phyloP scores from a whole-genome alignment of 1,284 basidiomycete genomes.

The Baeospora myosura region DNA sequence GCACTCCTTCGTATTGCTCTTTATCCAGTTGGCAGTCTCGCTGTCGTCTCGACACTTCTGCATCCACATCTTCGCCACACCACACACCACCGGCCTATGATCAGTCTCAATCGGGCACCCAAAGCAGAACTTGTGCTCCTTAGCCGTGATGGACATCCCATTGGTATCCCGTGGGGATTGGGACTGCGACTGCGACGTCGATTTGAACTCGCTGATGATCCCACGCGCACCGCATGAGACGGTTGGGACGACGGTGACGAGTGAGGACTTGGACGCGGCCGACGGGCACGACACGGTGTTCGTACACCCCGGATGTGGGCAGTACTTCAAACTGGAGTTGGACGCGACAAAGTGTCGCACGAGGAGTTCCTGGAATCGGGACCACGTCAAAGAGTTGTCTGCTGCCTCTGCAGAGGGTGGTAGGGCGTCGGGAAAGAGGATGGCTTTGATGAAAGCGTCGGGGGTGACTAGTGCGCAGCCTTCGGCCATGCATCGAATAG shows the following conservation, averaged over 20 bases:
- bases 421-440: conserved; percentile 24
- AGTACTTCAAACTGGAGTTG: conserved; percentile 83
- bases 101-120: conserved; percentile 82
- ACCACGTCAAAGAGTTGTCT: conserved; percentile 40
- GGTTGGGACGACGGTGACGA: conserved; percentile 81
- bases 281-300: conserved; percentile 84
- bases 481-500: conserved; percentile 90
- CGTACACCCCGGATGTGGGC: conserved; percentile 80
- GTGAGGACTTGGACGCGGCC: conserved; percentile 65
- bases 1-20: conserved; percentile 98
- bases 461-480: conserved; percentile 76
- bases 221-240: conserved; percentile 72
- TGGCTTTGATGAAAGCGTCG: conserved; percentile 49
- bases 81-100: conserved; percentile 88
- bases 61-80: conserved; percentile 87
- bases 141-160: conserved; percentile 22
- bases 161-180: background rate
- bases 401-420: conserved; percentile 25
- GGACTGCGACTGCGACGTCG: conserved; percentile 17
- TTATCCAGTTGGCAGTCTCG: conserved; percentile 99
- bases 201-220: conserved; percentile 22
- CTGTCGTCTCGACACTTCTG: conserved; percentile 97
- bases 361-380: conserved; percentile 80
- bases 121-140: conserved; percentile 82
- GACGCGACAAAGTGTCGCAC: conserved; percentile 89